phyloP scores from a whole-genome alignment of 148 eudicot genomes.

The Limonium bicolor region DNA sequence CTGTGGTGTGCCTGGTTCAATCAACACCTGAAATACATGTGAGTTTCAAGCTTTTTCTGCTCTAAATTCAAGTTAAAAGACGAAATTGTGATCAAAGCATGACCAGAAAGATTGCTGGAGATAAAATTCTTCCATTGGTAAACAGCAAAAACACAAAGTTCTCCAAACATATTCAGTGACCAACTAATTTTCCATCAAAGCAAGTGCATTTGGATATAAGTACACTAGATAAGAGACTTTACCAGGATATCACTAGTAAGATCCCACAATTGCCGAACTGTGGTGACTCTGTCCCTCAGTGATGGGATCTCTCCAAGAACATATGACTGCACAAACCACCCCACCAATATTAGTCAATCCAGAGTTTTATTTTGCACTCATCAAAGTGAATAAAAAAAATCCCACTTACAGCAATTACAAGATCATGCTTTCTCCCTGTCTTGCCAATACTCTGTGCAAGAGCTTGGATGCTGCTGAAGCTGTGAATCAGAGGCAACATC shows the following conservation, averaged over 20 bases:
- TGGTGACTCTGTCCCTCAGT: constrained; percentile 65
- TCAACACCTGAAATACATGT: constrained; percentile 37
- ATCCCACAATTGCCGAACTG: constrained; percentile 88
- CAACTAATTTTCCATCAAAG: not conserved
- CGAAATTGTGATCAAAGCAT: too few species aligned
- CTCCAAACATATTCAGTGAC: not conserved
- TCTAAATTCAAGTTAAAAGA: too few species aligned
- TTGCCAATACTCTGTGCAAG: constrained; percentile 41
- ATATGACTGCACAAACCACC: constrained; percentile 59
- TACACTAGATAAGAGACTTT: constrained; percentile 8
- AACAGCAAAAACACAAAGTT: not conserved
- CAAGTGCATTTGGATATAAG: too few species aligned
- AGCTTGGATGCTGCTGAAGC: constrained; percentile 59
- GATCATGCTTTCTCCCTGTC: constrained; percentile 74
- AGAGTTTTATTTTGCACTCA: too few species aligned
- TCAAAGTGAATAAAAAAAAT: constrained; percentile 1
- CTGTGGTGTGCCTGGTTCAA: constrained; percentile 97
- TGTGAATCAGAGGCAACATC: constrained; percentile 66
- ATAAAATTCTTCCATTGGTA: not conserved
- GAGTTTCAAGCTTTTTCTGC: too few species aligned
- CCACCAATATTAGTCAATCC: too few species aligned
- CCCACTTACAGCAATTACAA: constrained; percentile 84
- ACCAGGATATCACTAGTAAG: constrained; percentile 82
- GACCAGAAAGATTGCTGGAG: not conserved
- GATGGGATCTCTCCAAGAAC: constrained; percentile 98